Percentiles rank a stretch among this genome's conserved stretches.
Evolutionary conservation across 768 basidiomycete genomes (phyloP).

Genomic region (Candolleomyces eurysporus): DNA sequence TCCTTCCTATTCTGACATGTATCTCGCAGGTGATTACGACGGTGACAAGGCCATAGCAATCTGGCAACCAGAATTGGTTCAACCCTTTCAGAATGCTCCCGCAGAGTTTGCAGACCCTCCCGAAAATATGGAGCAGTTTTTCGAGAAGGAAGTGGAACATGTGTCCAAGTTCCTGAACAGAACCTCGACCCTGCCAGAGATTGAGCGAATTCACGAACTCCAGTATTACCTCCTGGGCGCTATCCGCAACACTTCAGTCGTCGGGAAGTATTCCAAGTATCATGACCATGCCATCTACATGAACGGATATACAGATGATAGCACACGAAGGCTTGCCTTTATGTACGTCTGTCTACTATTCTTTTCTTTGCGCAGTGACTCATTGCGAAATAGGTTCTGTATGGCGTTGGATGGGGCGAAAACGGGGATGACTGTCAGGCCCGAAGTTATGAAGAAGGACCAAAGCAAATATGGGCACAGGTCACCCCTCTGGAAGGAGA

Average conservation of each 20-base stretch:
- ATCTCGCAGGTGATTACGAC: slow-evolving; percentile 60
- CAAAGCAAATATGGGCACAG: slow-evolving; percentile 15
- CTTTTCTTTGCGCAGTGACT: not conserved
- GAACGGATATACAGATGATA: slow-evolving; percentile 46
- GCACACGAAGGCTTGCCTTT: slow-evolving; percentile 56
- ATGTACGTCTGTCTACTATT: slow-evolving; percentile 24
- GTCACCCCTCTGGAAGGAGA: slow-evolving; percentile 31
- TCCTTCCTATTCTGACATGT: not conserved
- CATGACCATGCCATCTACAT: slow-evolving; percentile 57
- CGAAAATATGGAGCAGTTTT: slow-evolving; percentile 33
- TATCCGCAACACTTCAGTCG: slow-evolving; percentile 40
- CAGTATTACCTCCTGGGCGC: slow-evolving; percentile 53
- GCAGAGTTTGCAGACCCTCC: slow-evolving; percentile 51
- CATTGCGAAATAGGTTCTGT: slow-evolving; percentile 34
- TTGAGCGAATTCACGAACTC: slow-evolving; percentile 30
- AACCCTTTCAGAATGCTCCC: slow-evolving; percentile 52
- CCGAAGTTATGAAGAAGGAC: slow-evolving; percentile 23
- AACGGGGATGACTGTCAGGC: slow-evolving; percentile 48
- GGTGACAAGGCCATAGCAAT: slow-evolving; percentile 61
- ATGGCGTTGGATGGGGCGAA: slow-evolving; percentile 61
- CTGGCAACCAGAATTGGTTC: slow-evolving; percentile 57
- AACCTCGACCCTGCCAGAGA: slow-evolving; percentile 15
- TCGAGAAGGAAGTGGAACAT: slow-evolving; percentile 41
- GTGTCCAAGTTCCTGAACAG: slow-evolving; percentile 42
- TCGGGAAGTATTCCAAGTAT: slow-evolving; percentile 54